Conservation (phyloP, 2,329 filamentous ascomycete genomes). For the Hymenoscyphus scutula region DNA sequence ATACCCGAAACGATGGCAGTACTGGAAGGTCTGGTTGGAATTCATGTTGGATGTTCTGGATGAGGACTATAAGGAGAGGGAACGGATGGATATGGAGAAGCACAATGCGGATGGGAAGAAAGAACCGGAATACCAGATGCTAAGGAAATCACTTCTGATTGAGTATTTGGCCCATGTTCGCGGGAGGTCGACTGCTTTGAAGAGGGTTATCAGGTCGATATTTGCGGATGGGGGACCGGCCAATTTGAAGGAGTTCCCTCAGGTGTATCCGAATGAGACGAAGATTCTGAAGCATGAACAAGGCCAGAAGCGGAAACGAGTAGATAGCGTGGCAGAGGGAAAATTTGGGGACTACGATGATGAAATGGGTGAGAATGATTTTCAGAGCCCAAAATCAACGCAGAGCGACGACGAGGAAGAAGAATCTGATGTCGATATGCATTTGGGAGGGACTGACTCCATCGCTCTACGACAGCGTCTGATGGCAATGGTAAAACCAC, state of each 20-base stretch:
- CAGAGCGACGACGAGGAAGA: slow-evolving; percentile 17
- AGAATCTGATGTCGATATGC: slow-evolving; percentile 15
- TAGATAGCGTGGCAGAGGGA: slow-evolving; percentile 23
- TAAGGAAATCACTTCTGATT: slow-evolving; percentile 58
- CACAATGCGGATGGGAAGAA: slow-evolving; percentile 32
- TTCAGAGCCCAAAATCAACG: slow-evolving; percentile 43
- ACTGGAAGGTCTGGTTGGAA: slow-evolving; percentile 78
- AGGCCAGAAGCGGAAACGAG: slow-evolving; percentile 50
- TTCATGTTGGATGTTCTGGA: slow-evolving; percentile 78
- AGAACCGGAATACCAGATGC: slow-evolving; percentile 33
- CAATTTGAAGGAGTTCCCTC: slow-evolving; percentile 54
- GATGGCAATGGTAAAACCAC: slow-evolving; percentile 29
- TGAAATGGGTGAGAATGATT: slow-evolving; percentile 47
- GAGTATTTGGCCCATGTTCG: slow-evolving; percentile 44
- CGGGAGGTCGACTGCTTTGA: slow-evolving; percentile 42
- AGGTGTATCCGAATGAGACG: slow-evolving; percentile 68
- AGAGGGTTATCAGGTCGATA: slow-evolving; percentile 62
- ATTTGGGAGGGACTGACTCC: slow-evolving; percentile 32
- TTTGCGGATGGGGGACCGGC: slow-evolving; percentile 62
- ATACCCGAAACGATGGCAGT: slow-evolving; percentile 71
- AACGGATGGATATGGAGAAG: slow-evolving; percentile 46
- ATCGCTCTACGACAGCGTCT: slow-evolving; percentile 33
- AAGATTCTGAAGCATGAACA: slow-evolving; percentile 43
- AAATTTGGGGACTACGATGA: slow-evolving; percentile 39
- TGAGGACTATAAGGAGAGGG: slow-evolving; percentile 61